phyloP scores from a whole-genome alignment of 225 moss, liverwort and hornwort genomes.

The Sphagnum tenellum region DNA sequence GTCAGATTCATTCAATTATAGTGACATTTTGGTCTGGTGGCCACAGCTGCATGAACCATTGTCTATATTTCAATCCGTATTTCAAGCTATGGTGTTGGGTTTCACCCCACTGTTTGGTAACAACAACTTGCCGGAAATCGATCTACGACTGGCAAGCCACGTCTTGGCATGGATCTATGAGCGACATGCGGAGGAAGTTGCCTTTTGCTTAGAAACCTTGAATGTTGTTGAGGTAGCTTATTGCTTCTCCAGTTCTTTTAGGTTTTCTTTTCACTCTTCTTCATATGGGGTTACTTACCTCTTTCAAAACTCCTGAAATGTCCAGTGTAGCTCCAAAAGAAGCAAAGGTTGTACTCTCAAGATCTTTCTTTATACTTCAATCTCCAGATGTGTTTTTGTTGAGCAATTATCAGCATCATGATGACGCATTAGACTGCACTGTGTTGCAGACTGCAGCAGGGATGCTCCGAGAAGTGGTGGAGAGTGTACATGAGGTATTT shows the following conservation, averaged over 20 bases:
- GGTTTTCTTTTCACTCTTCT: too few relatives aligned
- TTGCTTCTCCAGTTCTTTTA: neutral
- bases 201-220: conserved; percentile 77
- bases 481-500: conserved; percentile 91
- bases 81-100: conserved; percentile 98
- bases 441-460: conserved; percentile 90
- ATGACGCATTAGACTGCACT: too few relatives aligned
- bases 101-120: conserved; percentile 94
- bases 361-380: neutral
- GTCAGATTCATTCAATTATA: too few relatives aligned
- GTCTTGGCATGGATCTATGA: conserved; percentile 94
- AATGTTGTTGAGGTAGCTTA: conserved; percentile 83
- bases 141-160: conserved; percentile 92
- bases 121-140: conserved; percentile 93
- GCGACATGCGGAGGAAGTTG: conserved; percentile 82
- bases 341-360: neutral
- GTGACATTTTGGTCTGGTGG: too few relatives aligned
- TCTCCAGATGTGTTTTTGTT: too few relatives aligned
- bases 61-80: conserved; percentile 92
- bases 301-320: neutral
- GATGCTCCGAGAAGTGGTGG: conserved; percentile 94
- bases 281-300: neutral
- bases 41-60: conserved; percentile 75
- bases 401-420: too few relatives aligned
- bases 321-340: neutral